These are phyloP conservation scores for Pichia sp. DNA, from an alignment of 1,139 yeast species.

Conservation along the genomic window DNA sequence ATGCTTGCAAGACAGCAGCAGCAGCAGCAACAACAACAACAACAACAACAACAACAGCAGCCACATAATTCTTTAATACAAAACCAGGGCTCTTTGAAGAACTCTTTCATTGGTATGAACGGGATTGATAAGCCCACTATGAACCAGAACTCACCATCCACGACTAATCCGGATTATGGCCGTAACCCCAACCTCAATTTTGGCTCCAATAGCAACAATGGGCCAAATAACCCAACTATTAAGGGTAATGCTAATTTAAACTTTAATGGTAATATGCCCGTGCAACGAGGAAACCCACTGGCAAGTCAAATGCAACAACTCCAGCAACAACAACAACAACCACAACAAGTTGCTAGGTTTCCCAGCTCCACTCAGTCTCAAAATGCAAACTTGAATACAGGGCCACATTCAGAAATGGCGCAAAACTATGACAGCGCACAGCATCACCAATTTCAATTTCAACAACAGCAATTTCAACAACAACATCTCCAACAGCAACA, in stretches of 20 bases:
- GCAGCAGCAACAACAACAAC: conserved; percentile 13
- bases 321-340: too few relatives aligned
- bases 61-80: too few relatives aligned
- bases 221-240: too few relatives aligned
- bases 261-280: not conserved
- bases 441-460: not conserved
- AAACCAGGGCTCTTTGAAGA: too few relatives aligned
- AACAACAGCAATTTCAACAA: conserved; percentile 8
- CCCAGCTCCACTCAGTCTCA: not conserved
- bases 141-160: too few relatives aligned
- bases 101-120: too few relatives aligned
- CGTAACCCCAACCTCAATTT: too few relatives aligned
- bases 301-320: not conserved
- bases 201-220: too few relatives aligned
- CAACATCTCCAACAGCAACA: conserved; percentile 6
- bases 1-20: conserved; percentile 35
- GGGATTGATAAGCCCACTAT: too few relatives aligned
- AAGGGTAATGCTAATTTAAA: not conserved
- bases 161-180: too few relatives aligned
- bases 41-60: conserved; percentile 6
- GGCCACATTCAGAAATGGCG: not conserved
- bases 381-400: not conserved
- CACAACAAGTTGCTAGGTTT: conserved; percentile 5
- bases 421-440: not conserved
- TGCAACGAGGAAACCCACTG: too few relatives aligned